Evolutionary conservation across 2,329 filamentous ascomycete species (phyloP).

Genomic region (Magnaporthiopsis incrustans): DNA sequence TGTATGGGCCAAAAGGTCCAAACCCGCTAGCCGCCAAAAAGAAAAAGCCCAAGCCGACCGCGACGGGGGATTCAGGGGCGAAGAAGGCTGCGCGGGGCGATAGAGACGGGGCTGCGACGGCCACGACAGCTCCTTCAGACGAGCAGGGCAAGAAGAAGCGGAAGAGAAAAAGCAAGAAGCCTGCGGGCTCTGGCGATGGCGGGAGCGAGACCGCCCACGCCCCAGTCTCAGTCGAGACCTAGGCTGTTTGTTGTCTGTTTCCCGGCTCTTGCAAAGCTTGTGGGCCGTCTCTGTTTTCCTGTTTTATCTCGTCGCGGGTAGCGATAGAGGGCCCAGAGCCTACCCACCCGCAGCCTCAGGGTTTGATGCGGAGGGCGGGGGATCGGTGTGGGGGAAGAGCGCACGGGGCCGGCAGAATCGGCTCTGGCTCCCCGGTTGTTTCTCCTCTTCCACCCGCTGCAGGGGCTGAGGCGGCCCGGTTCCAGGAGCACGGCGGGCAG

Average conservation of each 20-base stretch:
- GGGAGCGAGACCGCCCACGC: neutral
- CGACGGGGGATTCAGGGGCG: neutral
- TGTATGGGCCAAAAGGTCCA: slow-evolving; percentile 22
- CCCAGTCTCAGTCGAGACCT: neutral
- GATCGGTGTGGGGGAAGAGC: neutral
- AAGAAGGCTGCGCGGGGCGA: neutral
- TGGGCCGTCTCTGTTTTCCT: neutral
- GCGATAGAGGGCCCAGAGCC: neutral
- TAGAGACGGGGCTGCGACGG: neutral
- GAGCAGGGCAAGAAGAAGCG: slow-evolving; percentile 16
- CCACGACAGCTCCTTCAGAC: neutral
- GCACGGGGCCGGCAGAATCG: neutral
- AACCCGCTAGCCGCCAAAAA: slow-evolving; percentile 28
- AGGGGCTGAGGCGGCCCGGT: neutral
- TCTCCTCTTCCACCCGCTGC: neutral
- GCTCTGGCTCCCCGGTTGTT: neutral
- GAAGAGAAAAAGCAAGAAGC: slow-evolving; percentile 16
- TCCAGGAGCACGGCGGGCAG: neutral
- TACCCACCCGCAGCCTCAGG: too few relatives aligned
- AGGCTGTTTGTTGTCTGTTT: neutral
- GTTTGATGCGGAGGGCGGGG: too few relatives aligned
- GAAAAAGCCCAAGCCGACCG: slow-evolving; percentile 16
- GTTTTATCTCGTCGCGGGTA: neutral
- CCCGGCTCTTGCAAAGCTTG: neutral
- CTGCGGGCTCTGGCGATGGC: neutral